Evolutionary conservation across 345 rosid genomes (phyloP).

Genomic region (Rhizophora mangle): DNA sequence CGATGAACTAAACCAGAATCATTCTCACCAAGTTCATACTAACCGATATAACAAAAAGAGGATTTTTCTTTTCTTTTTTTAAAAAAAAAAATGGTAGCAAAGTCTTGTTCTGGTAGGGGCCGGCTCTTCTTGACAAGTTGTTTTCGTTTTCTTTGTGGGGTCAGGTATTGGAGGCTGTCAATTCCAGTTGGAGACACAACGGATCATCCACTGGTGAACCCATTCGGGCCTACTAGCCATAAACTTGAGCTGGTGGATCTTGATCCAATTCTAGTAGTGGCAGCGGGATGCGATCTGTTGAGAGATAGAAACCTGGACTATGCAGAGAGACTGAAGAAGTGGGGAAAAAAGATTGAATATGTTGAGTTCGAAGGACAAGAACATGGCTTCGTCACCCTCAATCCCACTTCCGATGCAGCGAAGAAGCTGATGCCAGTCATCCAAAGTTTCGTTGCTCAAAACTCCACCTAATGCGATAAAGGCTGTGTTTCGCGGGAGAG

Average conservation of each 20-base stretch:
- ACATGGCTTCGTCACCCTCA: slow-evolving; percentile 58
- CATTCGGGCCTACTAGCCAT: slow-evolving; percentile 46
- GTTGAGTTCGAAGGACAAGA: slow-evolving; percentile 50
- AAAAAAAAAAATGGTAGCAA: no score
- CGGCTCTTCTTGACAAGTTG: neutral
- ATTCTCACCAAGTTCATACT: no score
- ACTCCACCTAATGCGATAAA: slow-evolving; percentile 7
- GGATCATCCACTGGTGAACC: slow-evolving; percentile 58
- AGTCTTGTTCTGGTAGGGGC: no score
- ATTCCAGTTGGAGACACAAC: slow-evolving; percentile 49
- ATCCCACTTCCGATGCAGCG: slow-evolving; percentile 43
- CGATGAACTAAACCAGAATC: no score
- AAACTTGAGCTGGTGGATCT: slow-evolving; percentile 30
- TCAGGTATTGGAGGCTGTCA: slow-evolving; percentile 60
- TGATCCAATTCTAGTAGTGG: slow-evolving; percentile 50
- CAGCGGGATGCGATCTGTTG: slow-evolving; percentile 50
- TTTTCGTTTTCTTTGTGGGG: neutral
- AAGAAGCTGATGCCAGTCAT: slow-evolving; percentile 38
- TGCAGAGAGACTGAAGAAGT: slow-evolving; percentile 31
- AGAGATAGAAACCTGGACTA: slow-evolving; percentile 48
- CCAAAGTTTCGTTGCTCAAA: slow-evolving; percentile 36
- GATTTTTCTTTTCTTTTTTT: no score
- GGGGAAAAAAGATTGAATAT: slow-evolving; percentile 48
- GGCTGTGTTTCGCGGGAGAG: no score
- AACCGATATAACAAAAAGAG: no score